These are phyloP conservation scores for Pseudoperonospora humuli DNA, from an alignment of 352 stramenopile genomes.

Conservation along the genomic window DNA sequence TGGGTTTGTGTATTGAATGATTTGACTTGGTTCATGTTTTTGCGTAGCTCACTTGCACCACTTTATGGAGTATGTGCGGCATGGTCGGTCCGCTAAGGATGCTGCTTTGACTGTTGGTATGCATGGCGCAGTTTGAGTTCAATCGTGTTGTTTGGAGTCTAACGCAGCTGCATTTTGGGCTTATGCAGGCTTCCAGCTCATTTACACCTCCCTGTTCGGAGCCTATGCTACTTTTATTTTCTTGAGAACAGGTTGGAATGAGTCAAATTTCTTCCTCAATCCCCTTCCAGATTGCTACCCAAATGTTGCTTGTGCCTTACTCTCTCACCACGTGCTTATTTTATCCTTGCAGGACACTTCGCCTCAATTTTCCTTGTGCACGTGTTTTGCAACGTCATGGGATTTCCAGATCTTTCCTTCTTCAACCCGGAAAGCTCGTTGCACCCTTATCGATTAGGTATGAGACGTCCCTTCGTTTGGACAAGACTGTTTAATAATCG, in stretches of 20 bases:
- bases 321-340: background rate
- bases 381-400: slow-evolving; percentile 94
- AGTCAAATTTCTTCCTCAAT: background rate
- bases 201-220: slow-evolving; percentile 95
- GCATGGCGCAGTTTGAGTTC: slow-evolving; percentile 1
- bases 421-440: slow-evolving; percentile 71
- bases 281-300: background rate
- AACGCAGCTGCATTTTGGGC: slow-evolving; percentile 2
- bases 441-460: slow-evolving; percentile 70
- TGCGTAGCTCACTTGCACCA: slow-evolving; percentile 75
- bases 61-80: slow-evolving; percentile 77
- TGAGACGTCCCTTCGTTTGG: background rate
- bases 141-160: background rate
- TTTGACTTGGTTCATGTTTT: slow-evolving; percentile 2
- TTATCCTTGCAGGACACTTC: slow-evolving; percentile 60
- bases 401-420: slow-evolving; percentile 86
- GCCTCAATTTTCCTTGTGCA: slow-evolving; percentile 86
- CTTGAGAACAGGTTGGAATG: slow-evolving; percentile 69
- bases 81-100: slow-evolving; percentile 56
- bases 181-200: slow-evolving; percentile 85
- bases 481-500: background rate
- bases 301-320: background rate
- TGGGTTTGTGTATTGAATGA: background rate
- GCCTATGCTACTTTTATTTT: slow-evolving; percentile 92
- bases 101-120: slow-evolving; percentile 71